Percentiles rank a stretch among this genome's conserved stretches.
phyloP scores from a whole-genome alignment of 148 eudicot species.

The Rhododendron kiyosumense region DNA sequence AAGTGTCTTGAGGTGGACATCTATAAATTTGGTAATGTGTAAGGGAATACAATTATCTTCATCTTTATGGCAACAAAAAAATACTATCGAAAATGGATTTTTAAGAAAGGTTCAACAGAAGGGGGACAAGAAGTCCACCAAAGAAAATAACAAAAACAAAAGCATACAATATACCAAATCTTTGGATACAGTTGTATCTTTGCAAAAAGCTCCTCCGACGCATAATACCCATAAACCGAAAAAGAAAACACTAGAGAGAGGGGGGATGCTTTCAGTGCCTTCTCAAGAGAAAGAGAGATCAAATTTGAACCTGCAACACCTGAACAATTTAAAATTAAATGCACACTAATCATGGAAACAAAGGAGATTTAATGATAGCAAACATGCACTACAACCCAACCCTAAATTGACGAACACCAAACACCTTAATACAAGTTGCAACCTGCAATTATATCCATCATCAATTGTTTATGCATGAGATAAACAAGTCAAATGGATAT shows the following conservation, averaged over 20 bases:
- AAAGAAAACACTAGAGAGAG: neutral
- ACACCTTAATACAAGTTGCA: no score
- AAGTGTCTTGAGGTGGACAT: neutral
- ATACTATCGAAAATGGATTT: neutral
- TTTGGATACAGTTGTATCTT: conserved; percentile 95
- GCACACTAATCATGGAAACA: no score
- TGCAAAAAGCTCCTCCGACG: conserved; percentile 72
- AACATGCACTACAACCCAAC: no score
- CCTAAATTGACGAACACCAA: no score
- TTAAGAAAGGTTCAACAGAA: neutral
- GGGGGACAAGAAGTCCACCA: neutral
- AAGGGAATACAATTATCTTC: neutral
- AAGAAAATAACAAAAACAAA: neutral
- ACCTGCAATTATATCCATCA: neutral
- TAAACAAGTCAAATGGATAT: neutral
- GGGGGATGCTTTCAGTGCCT: neutral
- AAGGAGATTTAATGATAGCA: no score
- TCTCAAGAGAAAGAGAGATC: no score
- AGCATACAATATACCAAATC: neutral
- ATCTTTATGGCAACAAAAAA: neutral
- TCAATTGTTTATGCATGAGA: neutral
- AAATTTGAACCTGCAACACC: no score
- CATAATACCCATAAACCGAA: conserved; percentile 75
- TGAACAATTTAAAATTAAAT: no score
- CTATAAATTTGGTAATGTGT: neutral